These are phyloP conservation scores for Hygrophoropsis aurantiaca DNA, from an alignment of 768 basidiomycete species.

Conservation along the genomic window DNA sequence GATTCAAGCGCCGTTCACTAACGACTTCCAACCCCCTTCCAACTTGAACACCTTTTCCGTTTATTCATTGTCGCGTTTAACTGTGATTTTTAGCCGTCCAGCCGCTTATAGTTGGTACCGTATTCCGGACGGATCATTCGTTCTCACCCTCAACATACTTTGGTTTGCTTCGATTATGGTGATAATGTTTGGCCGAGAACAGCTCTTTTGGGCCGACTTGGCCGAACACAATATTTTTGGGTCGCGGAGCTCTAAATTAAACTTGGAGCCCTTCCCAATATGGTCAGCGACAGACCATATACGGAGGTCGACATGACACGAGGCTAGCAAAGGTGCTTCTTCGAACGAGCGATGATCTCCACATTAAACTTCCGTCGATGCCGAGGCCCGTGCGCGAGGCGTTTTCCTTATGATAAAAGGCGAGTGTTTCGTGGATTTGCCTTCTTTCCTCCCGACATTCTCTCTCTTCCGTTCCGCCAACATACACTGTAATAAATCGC, in stretches of 20 bases:
- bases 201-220: too few species aligned
- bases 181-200: too few species aligned
- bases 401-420: too few species aligned
- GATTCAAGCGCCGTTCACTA: too few species aligned
- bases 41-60: too few species aligned
- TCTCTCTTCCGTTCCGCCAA: constrained; percentile 12
- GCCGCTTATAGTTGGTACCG: too few species aligned
- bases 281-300: constrained; percentile 14
- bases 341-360: constrained; percentile 19
- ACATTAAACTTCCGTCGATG: constrained; percentile 14
- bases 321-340: constrained; percentile 21
- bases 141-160: too few species aligned
- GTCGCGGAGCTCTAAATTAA: constrained; percentile 16
- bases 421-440: constrained; percentile 4
- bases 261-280: constrained; percentile 27
- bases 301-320: constrained; percentile 10
- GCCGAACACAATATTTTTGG: not conserved
- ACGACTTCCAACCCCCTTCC: too few species aligned
- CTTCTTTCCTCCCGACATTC: constrained; percentile 9
- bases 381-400: constrained; percentile 34
- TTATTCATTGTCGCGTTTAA: too few species aligned
- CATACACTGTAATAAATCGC: constrained; percentile 2
- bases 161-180: too few species aligned
- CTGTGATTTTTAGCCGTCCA: too few species aligned
- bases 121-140: too few species aligned